phyloP scores from a whole-genome alignment of 2,329 filamentous ascomycete species.

The Xylariaceae sp. region DNA sequence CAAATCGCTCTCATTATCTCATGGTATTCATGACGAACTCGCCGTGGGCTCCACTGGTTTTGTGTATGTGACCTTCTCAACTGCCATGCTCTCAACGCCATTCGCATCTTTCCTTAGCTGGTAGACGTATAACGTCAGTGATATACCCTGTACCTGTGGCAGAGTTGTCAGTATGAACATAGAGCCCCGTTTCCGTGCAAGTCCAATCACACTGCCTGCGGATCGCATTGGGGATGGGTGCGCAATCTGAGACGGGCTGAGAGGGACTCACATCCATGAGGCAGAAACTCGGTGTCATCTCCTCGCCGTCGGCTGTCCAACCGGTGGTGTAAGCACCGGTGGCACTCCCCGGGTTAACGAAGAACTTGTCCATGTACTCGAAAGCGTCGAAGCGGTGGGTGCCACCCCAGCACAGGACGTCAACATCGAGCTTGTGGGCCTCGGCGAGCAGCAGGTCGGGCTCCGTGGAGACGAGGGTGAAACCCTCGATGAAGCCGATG shows the following conservation, averaged over 20 bases:
- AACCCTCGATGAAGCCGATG: constrained; percentile 66
- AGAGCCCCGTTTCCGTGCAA: neutral
- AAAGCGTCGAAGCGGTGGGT: constrained; percentile 69
- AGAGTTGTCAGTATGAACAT: neutral
- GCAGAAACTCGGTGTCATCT: constrained; percentile 87
- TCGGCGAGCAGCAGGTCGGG: constrained; percentile 66
- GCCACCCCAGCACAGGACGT: constrained; percentile 67
- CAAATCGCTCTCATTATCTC: constrained; percentile 13
- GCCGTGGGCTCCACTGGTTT: constrained; percentile 65
- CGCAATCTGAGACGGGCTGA: neutral
- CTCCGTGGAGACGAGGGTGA: constrained; percentile 65
- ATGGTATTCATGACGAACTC: constrained; percentile 43
- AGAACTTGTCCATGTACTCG: constrained; percentile 74
- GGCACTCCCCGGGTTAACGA: constrained; percentile 66
- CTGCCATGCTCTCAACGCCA: constrained; percentile 74
- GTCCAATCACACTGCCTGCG: neutral
- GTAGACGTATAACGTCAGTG: constrained; percentile 93
- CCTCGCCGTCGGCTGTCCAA: constrained; percentile 60
- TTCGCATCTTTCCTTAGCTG: constrained; percentile 75
- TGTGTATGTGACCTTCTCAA: constrained; percentile 84
- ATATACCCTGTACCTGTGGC: constrained; percentile 85
- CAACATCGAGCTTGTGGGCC: constrained; percentile 66
- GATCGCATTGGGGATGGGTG: neutral
- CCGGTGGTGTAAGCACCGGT: constrained; percentile 61
- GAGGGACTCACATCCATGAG: constrained; percentile 86